Evolutionary conservation across 176 grass and related monocot species (phyloP).

Genomic region (Triticum timopheevii): DNA sequence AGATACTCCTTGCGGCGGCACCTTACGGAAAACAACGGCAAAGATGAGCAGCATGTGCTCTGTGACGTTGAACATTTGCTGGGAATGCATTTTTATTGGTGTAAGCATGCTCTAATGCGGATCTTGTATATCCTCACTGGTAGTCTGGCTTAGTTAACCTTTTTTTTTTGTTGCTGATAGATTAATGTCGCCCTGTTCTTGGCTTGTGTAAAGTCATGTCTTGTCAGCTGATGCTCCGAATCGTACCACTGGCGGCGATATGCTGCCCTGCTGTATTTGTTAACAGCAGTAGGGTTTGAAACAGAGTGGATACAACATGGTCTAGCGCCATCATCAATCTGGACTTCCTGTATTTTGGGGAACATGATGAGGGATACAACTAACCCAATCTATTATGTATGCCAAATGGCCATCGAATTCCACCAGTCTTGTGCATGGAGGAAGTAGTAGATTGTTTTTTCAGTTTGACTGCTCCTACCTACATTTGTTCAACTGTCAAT

Average conservation of each 20-base stretch:
- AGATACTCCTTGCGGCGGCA: slow-evolving; percentile 67
- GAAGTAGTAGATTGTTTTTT: neutral
- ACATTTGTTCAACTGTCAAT: neutral
- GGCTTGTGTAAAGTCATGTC: slow-evolving; percentile 21
- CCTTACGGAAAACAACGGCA: slow-evolving; percentile 47
- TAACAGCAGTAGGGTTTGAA: slow-evolving; percentile 5
- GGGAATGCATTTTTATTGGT: slow-evolving; percentile 13
- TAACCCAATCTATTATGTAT: neutral
- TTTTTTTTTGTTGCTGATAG: slow-evolving; percentile 33
- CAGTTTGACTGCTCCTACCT: neutral
- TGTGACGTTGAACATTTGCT: neutral
- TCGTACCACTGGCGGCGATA: neutral
- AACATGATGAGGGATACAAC: neutral
- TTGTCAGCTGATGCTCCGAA: neutral
- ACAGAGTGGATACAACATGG: neutral
- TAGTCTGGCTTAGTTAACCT: neutral
- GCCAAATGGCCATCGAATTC: neutral
- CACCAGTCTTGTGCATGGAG: neutral
- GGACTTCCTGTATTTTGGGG: neutral
- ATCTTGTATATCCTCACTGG: slow-evolving; percentile 39
- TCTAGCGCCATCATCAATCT: neutral
- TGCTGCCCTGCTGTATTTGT: neutral
- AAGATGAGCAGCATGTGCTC: slow-evolving; percentile 24
- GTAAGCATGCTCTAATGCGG: slow-evolving; percentile 29
- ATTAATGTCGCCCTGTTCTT: slow-evolving; percentile 5